These are phyloP conservation scores for Wickerhamomyces xylosicus DNA, from an alignment of 805 yeast genomes.

Conservation along the genomic window DNA sequence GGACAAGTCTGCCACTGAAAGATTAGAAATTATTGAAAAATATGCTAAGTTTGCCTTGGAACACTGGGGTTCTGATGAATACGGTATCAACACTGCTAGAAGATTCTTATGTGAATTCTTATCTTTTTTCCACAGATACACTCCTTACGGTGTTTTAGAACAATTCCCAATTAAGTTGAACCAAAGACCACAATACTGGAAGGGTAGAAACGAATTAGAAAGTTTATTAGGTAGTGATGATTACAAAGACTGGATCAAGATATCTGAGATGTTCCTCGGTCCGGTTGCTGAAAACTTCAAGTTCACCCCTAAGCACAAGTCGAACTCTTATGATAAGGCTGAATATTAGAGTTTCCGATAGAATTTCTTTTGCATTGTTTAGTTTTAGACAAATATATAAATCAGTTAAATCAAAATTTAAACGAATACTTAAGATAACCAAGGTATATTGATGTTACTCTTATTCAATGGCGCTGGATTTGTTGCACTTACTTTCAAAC, in stretches of 20 bases:
- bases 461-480: constrained; percentile 7
- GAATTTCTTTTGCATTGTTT: too few relatives aligned
- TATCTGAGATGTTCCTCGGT: constrained; percentile 92
- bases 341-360: not conserved
- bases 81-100: constrained; percentile 81
- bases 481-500: constrained; percentile 3
- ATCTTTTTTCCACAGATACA: constrained; percentile 87
- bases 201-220: constrained; percentile 87
- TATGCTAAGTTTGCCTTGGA: constrained; percentile 78
- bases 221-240: constrained; percentile 79
- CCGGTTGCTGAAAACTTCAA: constrained; percentile 66
- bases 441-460: constrained; percentile 1
- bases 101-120: constrained; percentile 89
- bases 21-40: constrained; percentile 62
- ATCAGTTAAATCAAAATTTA: not conserved
- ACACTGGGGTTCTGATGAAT: constrained; percentile 98
- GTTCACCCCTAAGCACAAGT: constrained; percentile 90
- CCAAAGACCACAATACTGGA: constrained; percentile 91
- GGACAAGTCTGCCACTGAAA: constrained; percentile 84
- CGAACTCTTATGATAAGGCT: constrained; percentile 54
- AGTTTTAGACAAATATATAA: too few relatives aligned
- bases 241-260: constrained; percentile 90
- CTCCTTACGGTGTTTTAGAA: constrained; percentile 90
- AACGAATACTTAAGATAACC: not conserved
- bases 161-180: constrained; percentile 80